Evolutionary conservation across 148 eudicot species (phyloP), one percentile per base, ranked within the genome.

Genomic region (Diospyros lotus): DNA sequence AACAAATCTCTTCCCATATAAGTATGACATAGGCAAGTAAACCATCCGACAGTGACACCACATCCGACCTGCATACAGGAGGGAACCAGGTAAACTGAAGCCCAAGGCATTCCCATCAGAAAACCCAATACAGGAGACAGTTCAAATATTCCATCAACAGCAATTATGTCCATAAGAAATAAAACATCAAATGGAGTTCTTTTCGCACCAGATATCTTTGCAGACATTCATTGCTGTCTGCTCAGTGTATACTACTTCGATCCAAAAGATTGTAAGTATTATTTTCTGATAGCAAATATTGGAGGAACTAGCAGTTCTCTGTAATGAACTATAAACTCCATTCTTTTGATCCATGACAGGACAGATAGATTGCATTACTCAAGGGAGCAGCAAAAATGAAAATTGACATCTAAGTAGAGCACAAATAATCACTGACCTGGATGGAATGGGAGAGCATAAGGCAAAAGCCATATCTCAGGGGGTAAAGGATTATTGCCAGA

Each of bases 31-130:
- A 15, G 99, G 99, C 80, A 95, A 84, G 82, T 95, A 95, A 82
- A 95, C 96, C 99, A 95, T 90, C 56, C 99, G 89, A 79, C 98
- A 93, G 87, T 95, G 97, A 80, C 99, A 92, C 97, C 97, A 95
- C 94, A 95, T 93, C 83, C 94, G 87, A 87, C 99, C 99, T 95
- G 90, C 79, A 68, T 66, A 28, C 28, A 28, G 28, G 28, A 28
- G 28, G 28, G 28, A 28, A 28, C 28, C 28, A 28, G 28, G 28
- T 28, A 28, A 28, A 28, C 28, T 28, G 28, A 28, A 28, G 28
- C 0, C 28, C 28, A 28, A 28, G 28, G 28, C 52, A 48, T 4
- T 48, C 52, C 52, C 52, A 48, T 48, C 52, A 48, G 52, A 48
- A 48, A 48, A 48, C 4, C 8, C 4, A 48, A 48, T 48, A 48